Evolutionary conservation across 1,284 basidiomycete species (phyloP).

Genomic region (Cutaneotrichosporon daszewskae): DNA sequence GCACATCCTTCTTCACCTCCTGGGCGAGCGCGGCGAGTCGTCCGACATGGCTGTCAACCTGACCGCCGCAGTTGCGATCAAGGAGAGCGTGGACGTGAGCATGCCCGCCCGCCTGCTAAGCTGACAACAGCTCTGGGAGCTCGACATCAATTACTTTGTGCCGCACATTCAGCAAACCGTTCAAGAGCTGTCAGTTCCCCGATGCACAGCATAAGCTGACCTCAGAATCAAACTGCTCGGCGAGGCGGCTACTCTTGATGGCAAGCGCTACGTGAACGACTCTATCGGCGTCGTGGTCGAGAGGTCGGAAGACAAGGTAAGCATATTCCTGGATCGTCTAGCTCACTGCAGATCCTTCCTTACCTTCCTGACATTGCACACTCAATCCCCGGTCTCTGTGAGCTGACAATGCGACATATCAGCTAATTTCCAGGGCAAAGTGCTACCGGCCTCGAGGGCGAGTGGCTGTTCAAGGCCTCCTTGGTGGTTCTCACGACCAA

Average conservation of each 20-base stretch:
- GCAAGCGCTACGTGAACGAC: constrained; percentile 66
- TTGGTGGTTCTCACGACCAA: constrained; percentile 67
- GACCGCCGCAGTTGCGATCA: constrained; percentile 67
- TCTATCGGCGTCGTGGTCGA: constrained; percentile 70
- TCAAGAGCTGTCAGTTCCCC: constrained; percentile 41
- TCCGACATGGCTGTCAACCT: constrained; percentile 76
- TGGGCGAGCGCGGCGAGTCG: constrained; percentile 61
- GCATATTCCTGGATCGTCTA: constrained; percentile 16
- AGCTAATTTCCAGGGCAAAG: constrained; percentile 33
- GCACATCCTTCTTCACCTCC: constrained; percentile 69
- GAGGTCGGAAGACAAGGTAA: constrained; percentile 58
- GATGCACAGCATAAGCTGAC: constrained; percentile 15
- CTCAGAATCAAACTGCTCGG: constrained; percentile 59
- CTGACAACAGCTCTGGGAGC: constrained; percentile 35
- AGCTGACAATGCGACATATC: constrained; percentile 28
- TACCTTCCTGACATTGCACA: constrained; percentile 61
- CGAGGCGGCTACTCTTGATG: constrained; percentile 70
- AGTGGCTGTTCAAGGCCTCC: constrained; percentile 72
- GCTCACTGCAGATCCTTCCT: constrained; percentile 58
- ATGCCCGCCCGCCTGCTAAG: too few relatives aligned
- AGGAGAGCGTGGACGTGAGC: constrained; percentile 75
- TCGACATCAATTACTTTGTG: constrained; percentile 40
- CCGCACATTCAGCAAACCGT: constrained; percentile 41
- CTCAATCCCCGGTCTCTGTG: constrained; percentile 70
- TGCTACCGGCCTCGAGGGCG: constrained; percentile 53